Evolutionary conservation across 305 asterid species (phyloP), one percentile per base, ranked within the genome.

Genomic region (Solanum hybrid): DNA sequence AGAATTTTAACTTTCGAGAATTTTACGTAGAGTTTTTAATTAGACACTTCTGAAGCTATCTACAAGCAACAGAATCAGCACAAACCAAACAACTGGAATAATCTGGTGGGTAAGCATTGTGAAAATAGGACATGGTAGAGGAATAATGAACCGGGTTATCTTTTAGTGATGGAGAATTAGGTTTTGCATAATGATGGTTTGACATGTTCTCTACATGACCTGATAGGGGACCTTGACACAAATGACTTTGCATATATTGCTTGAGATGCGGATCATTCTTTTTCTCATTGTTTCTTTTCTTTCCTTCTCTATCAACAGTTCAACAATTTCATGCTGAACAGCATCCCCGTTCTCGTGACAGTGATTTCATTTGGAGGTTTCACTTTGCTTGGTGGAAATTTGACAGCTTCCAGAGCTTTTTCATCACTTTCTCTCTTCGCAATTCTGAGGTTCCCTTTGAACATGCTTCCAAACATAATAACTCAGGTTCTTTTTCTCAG

Each of bases 361-460:
- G 95, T 96, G 86, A 91, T 94, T 89, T 96, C 99, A 71, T 97
- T 97, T 91, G 99, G 98, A 89, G 80, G 77, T 89, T 97, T 97
- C 94, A 94, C 99, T 72, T 90, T 96, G 92, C 90, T 96, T 79
- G 99, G 98, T 89, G 99, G 99, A 90, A 94, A 97, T 90, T 92
- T 97, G 94, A 96, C 99, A 85, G 98, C 99, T 81, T 93, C 99
- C 90, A 94, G 97, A 90, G 99, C 99, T 88, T 97, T 97, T 92
- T 95, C 99, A 38, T 95, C 98, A 84, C 97, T 97, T 92, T 95
- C 99, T 87, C 93, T 97, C 69, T 97, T 97, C 94, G 90, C 96
- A 11, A 94, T 97, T 89, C 94, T 97, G 89, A 92, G 97, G 42
- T 89, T 86, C 89, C 99, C 99, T 40, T 94, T 97, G 86, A 95